Evolutionary conservation across 305 asterid genomes (phyloP), one percentile per base, ranked within the genome.

Genomic region (Fraxinus nigra): DNA sequence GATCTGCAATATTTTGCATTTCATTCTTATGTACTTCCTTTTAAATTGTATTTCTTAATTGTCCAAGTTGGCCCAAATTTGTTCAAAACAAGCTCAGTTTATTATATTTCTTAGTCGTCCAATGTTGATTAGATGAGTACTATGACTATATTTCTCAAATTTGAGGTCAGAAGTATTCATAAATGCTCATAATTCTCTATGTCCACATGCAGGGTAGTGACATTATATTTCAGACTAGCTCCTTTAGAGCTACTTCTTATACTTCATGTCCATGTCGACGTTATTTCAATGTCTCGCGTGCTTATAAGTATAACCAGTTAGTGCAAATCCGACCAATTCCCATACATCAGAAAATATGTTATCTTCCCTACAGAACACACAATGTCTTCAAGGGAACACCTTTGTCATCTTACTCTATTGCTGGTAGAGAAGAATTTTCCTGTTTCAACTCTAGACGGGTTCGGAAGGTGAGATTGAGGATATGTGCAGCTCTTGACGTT

Each of bases 401-500:
- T 33, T 81, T 87, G 34, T 83, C 85, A 78, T 85, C 87, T 78
- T 76, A 30, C 78, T 61, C 61, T 22, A 40, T 28, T 56, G 78
- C 78, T 48, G 59, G 88, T 80, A 85, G 89, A 56, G 81, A 82
- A 43, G 83, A 92, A 84, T 54, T 75, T 78, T 78, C 74, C 85
- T 78, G 80, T 84, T 76, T 76, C 79, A 83, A 84, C 34, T 37
- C 79, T 73, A 86, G 83, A 81, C 85, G 75, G 75, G 38, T 40
- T 84, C 83, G 76, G 82, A 83, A 81, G 54, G 72, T 83, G 78
- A 82, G 90, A 81, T 84, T 89, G 79, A 86, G 90, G 86, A 82
- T 89, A 80, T 90, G 80, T 74, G 92, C 97, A 43, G 84, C 95
- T 37, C 83, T 92, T 80, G 98, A 94, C 67, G 96, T 92, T 84